Conservation (phyloP, 305 asterid genomes). For the Nicotiana rustica region DNA sequence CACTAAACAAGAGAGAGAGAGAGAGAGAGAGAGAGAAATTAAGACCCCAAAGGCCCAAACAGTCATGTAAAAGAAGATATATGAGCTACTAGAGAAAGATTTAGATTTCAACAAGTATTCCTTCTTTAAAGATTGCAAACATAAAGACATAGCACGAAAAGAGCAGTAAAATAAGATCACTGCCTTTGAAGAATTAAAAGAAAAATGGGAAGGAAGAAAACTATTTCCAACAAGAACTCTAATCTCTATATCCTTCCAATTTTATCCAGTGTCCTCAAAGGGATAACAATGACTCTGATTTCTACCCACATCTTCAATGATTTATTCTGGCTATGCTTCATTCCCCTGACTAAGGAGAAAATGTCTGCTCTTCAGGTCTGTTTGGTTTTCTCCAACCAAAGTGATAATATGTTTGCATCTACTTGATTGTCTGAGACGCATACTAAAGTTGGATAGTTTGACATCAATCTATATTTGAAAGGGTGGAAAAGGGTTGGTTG, state of each 20-base stretch:
- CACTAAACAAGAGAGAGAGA: background rate
- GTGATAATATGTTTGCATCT: background rate
- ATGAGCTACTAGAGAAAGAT: background rate
- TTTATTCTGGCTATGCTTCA: conserved; percentile 18
- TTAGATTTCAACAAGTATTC: background rate
- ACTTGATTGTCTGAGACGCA: background rate
- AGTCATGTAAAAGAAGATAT: background rate
- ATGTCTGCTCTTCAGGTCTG: background rate
- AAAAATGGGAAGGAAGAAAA: background rate
- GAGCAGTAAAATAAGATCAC: background rate
- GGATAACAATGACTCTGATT: background rate
- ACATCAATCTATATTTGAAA: background rate
- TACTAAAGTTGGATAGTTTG: background rate
- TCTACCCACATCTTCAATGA: conserved; percentile 5
- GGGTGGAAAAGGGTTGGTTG: background rate
- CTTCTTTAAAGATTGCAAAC: background rate
- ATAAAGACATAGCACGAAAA: background rate
- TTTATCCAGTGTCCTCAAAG: background rate
- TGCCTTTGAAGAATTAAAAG: background rate
- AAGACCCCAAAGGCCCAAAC: background rate
- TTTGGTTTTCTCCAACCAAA: conserved; percentile 17
- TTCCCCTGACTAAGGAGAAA: background rate
- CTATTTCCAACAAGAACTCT: background rate
- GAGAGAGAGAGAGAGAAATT: background rate
- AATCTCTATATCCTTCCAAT: background rate